Conservation (phyloP, 2,329 filamentous ascomycete species). For the Huntiella moniliformis region DNA sequence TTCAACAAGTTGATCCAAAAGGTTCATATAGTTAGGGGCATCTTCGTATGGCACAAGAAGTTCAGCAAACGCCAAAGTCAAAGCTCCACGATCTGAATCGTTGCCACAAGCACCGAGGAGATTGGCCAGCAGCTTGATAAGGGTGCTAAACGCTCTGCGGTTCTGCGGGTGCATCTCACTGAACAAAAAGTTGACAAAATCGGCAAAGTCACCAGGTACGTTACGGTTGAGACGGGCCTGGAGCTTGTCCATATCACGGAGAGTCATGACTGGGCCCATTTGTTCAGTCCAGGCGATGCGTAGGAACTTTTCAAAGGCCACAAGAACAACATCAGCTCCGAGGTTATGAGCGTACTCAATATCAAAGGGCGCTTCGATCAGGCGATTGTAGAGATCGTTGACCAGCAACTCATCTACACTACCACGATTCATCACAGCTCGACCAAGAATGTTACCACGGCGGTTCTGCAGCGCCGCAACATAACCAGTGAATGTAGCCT, state of each 20-base stretch:
- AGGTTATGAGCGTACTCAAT: conserved; percentile 57
- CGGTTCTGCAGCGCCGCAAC: conserved; percentile 64
- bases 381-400: conserved; percentile 76
- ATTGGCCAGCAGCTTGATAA: conserved; percentile 73
- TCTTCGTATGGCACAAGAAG: conserved; percentile 44
- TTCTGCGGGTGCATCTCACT: conserved; percentile 51
- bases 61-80: conserved; percentile 80
- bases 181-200: conserved; percentile 47
- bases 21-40: conserved; percentile 67
- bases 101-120: conserved; percentile 78
- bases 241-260: conserved; percentile 51
- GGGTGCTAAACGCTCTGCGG: conserved; percentile 57
- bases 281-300: conserved; percentile 73
- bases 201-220: conserved; percentile 53
- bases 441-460: conserved; percentile 72
- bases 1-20: conserved; percentile 74
- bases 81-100: conserved; percentile 70
- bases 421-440: conserved; percentile 49
- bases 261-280: conserved; percentile 68
- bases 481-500: conserved; percentile 73
- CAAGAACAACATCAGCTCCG: conserved; percentile 68
- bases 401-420: conserved; percentile 53
- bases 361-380: conserved; percentile 68
- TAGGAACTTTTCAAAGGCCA: conserved; percentile 85
- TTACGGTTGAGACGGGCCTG: conserved; percentile 47